Evolutionary conservation across 768 basidiomycete species (phyloP).

Genomic region (Mycena rosella): DNA sequence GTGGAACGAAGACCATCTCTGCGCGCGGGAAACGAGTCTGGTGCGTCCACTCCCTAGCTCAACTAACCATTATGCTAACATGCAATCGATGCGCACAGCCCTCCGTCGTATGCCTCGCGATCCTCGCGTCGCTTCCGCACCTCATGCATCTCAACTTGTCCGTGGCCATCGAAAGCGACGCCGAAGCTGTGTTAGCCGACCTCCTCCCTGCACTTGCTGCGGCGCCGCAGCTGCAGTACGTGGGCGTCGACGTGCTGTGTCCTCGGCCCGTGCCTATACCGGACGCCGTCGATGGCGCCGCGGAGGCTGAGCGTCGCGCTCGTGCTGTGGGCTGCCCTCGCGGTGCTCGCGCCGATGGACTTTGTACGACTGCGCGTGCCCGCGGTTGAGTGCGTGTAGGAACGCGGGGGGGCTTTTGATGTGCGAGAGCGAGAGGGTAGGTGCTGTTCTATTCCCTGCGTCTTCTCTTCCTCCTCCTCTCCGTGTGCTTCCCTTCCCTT

Average conservation of each 20-base stretch:
- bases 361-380: no score
- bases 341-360: no score
- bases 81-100: neutral
- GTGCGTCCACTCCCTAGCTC: neutral
- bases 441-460: no score
- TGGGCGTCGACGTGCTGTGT: neutral
- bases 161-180: neutral
- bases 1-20: neutral
- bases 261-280: no score
- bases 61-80: neutral
- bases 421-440: no score
- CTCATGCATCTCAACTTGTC: neutral
- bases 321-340: no score
- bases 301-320: no score
- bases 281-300: no score
- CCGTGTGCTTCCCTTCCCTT: no score
- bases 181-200: neutral
- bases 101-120: neutral
- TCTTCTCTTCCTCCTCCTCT: no score
- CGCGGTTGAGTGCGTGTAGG: no score
- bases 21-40: neutral
- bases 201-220: neutral
- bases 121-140: neutral
- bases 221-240: neutral
- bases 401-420: no score